Evolutionary conservation across 73 alveolate genomes (phyloP).

Genomic region (Stentor roeselii): DNA sequence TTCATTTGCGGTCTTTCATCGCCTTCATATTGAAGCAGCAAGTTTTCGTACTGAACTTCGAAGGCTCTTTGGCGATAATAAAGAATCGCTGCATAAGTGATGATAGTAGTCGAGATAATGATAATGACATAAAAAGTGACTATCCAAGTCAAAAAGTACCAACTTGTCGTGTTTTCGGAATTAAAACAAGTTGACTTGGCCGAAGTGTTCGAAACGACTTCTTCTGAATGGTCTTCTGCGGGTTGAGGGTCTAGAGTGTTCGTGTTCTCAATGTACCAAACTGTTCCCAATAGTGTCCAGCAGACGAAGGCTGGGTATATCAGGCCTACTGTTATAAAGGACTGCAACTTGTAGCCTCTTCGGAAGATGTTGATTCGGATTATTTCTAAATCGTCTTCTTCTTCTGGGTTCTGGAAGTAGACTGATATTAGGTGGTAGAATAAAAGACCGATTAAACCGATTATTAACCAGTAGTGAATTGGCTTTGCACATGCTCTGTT

Average conservation of each 20-base stretch:
- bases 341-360: not conserved
- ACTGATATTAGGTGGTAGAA: not conserved
- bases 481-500: constrained; percentile 11
- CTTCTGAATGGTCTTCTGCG: not conserved
- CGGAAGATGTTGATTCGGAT: not conserved
- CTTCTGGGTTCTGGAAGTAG: not conserved
- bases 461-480: not conserved
- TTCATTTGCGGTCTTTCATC: not conserved
- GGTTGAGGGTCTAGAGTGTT: not conserved
- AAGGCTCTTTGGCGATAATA: not conserved
- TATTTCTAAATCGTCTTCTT: not conserved
- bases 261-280: not conserved
- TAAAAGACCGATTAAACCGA: not conserved
- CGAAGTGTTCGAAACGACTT: not conserved
- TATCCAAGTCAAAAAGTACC: not conserved
- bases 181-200: not conserved
- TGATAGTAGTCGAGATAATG: not conserved
- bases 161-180: not conserved
- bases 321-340: not conserved
- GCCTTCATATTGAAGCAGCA: constrained; percentile 1
- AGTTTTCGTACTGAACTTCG: not conserved
- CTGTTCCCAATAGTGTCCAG: constrained; percentile 8
- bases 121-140: not conserved
- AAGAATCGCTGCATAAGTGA: not conserved
- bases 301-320: not conserved